Evolutionary conservation across 2,329 filamentous ascomycete genomes (phyloP), one percentile per base, ranked within the genome.

Genomic region (Emmonsiellopsis sp.): DNA sequence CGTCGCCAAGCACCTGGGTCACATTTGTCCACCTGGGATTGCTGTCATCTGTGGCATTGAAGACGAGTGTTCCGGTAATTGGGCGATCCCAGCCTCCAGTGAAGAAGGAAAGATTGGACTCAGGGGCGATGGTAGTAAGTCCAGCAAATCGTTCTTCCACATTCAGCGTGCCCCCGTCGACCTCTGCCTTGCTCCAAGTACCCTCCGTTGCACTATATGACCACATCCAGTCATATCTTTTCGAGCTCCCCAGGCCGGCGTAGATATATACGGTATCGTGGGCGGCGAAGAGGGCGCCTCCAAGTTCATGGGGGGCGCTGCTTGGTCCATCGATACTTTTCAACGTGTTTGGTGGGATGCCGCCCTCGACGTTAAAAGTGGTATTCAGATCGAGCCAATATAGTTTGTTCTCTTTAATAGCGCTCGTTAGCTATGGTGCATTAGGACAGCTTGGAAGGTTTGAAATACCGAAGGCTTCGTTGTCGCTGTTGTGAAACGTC

Each of bases 151-250:
- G 40, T 6, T 38, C 26, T 7, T 37, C 7, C 13, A 45, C 7
- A 10, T 52, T 52, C 32, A 52, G 15, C 7, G 26, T 52, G n/a
- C 50, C 50, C 11, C 50, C 50, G 30, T 10, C 20, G 32, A 52
- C 41, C 16, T 35, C 7, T 41, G 41, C 41, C 2, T n/a, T 13
- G 30, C 41, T 37, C 50, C 50, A 52, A 7, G 26, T 38, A 13
- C 40, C 20, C 31, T 30, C 38, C 13, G 15, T 46, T 38, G 42
- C 41, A 9, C 45, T 52, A 31, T 52, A 52, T 10, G 50, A 26
- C 40, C 42, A 52, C 50, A 52, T 52, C 50, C 50, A 52, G 38
- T 52, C 50, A 38, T 46, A 52, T 37, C 50, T 41, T 10, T 5
- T 45, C 7, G 26, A 15, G 45, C 41, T 45, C 41, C 11, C 15